phyloP scores from a whole-genome alignment of 805 yeast genomes.

The Yamadazyma ubonensis region DNA sequence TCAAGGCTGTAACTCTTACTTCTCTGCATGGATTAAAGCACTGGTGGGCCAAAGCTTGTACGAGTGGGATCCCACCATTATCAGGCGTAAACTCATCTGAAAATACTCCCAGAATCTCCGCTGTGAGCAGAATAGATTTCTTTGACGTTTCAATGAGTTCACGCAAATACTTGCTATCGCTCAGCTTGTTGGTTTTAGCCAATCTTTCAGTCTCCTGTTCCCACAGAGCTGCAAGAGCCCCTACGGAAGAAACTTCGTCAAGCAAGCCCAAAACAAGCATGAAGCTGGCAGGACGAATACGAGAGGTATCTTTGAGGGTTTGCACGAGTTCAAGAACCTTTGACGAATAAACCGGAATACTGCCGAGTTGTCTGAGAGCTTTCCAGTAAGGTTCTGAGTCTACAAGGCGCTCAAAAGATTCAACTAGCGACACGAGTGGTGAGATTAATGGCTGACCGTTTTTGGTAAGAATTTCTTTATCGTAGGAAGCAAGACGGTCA shows the following conservation, averaged over 20 bases:
- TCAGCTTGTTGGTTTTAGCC: slow-evolving; percentile 24
- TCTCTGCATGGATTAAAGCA: slow-evolving; percentile 86
- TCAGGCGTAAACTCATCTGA: slow-evolving; percentile 32
- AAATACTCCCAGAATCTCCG: slow-evolving; percentile 44
- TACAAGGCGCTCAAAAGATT: slow-evolving; percentile 36
- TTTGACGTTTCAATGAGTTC: slow-evolving; percentile 58
- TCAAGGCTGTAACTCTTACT: slow-evolving; percentile 64
- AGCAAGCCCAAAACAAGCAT: slow-evolving; percentile 67
- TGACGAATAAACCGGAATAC: slow-evolving; percentile 41
- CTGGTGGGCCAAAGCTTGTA: slow-evolving; percentile 85
- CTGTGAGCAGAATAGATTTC: slow-evolving; percentile 60
- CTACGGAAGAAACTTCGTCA: slow-evolving; percentile 79
- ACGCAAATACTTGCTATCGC: slow-evolving; percentile 46
- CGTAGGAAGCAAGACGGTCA: slow-evolving; percentile 20
- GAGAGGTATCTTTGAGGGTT: slow-evolving; percentile 30
- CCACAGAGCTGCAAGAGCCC: slow-evolving; percentile 75
- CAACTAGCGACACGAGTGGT: slow-evolving; percentile 51
- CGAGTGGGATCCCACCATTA: slow-evolving; percentile 53
- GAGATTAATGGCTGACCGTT: slow-evolving; percentile 45
- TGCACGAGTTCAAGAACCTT: slow-evolving; percentile 50
- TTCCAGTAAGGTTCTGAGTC: slow-evolving; percentile 52
- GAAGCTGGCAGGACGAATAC: slow-evolving; percentile 51
- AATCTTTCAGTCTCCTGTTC: slow-evolving; percentile 58
- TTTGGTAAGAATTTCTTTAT: slow-evolving; percentile 44
- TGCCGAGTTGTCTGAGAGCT: slow-evolving; percentile 47